Base-by-base conservation (phyloP, 2,329 filamentous ascomycete species). In the Bimuria novae-zelandiae region DNA sequence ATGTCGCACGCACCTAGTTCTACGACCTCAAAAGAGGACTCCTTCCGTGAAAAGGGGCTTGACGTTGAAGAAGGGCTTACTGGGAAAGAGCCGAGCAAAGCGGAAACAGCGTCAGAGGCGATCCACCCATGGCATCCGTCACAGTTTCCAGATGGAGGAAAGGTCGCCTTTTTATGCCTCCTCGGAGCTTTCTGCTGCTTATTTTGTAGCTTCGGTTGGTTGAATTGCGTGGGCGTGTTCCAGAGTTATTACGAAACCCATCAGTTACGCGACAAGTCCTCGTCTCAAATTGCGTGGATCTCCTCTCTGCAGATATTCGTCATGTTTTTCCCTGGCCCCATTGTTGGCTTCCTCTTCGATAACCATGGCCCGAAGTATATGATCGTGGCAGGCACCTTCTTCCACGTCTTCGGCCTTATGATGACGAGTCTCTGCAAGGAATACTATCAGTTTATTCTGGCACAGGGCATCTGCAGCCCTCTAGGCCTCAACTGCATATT, bases 341-440 rank as follows among this genome's bases (percentile, higher is more conserved):
- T 89, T 7, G 79, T 86, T n/a, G 87, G 87, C 1, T 83, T 81
- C 35, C 41, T 87, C 0, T 88, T 81, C 59, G 88, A 90, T 62
- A 82, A 76, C 51, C 82, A 84, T 51, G 87, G 87, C 0, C 84
- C 86, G 0, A 78, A 80, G 23, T 79, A 74, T 41, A 71, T 89
- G 0, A 65, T 87, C 1, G 29, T 84, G 1, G 64, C 67, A 11
- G 84, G 84, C 14, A 79, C 77, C 0, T 69, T 85, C 47, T 64
- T 85, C 29, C 81, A 86, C 50, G 79, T 87, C 14, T 81, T 87
- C 49, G 81, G 82, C 2, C 63, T 88, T 4, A 86, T 88, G 82
- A 86, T 87, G 83, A 77, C 82, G 0, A 81, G 77, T 7, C 68
- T 88, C 52, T 85, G 76, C 48, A 80, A 73, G 0, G 60, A 81